These are phyloP conservation scores for Recurvomyces mirabilis DNA, from an alignment of 495 filamentous ascomycete species.

Conservation along the genomic window DNA sequence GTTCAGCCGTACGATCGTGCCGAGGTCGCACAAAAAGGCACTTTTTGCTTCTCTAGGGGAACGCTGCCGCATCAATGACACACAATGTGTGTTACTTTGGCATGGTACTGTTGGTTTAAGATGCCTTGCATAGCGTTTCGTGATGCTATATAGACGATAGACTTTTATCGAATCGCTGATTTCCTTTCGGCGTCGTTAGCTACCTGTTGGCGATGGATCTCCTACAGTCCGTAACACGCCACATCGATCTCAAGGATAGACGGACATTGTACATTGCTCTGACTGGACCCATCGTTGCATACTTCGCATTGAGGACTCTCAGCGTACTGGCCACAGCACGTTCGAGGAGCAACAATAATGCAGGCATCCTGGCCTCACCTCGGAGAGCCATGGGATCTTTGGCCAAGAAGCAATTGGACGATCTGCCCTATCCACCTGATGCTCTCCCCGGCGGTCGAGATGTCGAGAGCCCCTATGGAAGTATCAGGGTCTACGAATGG, in stretches of 20 bases:
- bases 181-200: no score
- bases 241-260: neutral
- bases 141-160: no score
- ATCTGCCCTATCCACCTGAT: constrained; percentile 61
- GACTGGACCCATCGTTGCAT: neutral
- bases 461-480: constrained; percentile 67
- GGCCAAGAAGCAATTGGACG: constrained; percentile 35
- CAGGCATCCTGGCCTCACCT: constrained; percentile 37
- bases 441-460: constrained; percentile 63
- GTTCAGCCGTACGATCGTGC: no score
- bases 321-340: neutral
- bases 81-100: no score
- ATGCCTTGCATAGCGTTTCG: no score
- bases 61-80: no score
- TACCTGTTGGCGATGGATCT: no score
- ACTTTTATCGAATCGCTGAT: no score
- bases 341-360: neutral
- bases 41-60: no score
- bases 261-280: constrained; percentile 1
- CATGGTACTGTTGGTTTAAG: no score
- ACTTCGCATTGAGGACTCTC: neutral
- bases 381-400: constrained; percentile 36
- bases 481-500: constrained; percentile 77
- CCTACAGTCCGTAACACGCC: no score
- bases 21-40: no score